Evolutionary conservation across 176 grass and related monocot genomes (phyloP), one percentile per base, ranked within the genome.

Genomic region (Zoysia japonica): DNA sequence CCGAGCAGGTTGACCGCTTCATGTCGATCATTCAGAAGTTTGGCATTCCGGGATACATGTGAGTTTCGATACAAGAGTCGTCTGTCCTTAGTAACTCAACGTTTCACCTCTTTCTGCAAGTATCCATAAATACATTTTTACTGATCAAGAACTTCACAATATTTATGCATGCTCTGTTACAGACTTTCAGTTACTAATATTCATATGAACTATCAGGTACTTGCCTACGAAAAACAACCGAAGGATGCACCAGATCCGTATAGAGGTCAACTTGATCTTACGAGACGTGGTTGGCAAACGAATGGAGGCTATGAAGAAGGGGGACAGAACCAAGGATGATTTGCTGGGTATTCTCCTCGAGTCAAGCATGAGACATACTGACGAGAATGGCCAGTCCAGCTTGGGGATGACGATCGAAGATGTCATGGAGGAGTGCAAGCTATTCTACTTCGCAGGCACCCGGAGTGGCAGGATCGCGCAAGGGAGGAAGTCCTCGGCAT

Each of bases 381-480:
- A 72, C 17, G 88, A 77, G 59, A 54, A 87, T 11, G 85, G 79
- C 10, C 77, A 85, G 2, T 72, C 74, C 43, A 66, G 66, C 61
- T 11, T 49, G 35, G 78, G 83, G 36, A 81, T 94, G 88, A 87
- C 80, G 3, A 74, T 20, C 1, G 83, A 91, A 20, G 86, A 97
- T 0, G 83, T 97, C 39, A 80, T 89, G 0, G 93, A 88, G 17
- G 93, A 93, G 60, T 97, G 93, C 57, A 97, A 93, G 63, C 3
- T 97, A 16, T 97, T 93, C 82, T 93, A 97, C 75, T 93, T 93
- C 61, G 90, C 88, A 6, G 93, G 93, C 82, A 96, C 50, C 90
- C 87, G 0, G 69, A 82, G 38, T 92, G 93, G 87, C 93, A 92
- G 77, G 57, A 67, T 60, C 82, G 83, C 7, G 93, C 90, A 5